Evolutionary conservation across 345 rosid species (phyloP), one percentile per base, ranked within the genome.

Genomic region (Lepidium aucheri): DNA sequence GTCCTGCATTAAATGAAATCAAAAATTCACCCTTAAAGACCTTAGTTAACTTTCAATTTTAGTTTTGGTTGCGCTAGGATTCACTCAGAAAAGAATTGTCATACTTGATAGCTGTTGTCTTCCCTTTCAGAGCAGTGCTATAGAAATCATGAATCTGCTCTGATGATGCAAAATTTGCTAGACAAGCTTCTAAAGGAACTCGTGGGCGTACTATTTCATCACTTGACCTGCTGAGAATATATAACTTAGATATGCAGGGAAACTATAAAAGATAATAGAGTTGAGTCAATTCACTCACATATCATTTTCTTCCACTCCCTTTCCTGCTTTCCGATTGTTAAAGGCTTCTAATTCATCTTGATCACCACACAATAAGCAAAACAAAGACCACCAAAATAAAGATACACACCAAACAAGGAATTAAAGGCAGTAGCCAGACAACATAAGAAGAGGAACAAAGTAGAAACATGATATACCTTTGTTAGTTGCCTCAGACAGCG

Each of bases 131-230:
- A 52, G 96, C 97, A 67, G 93, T 75, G 84, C 99, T 95, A 68
- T 82, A 95, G 77, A 85, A 95, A 44, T 85, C 94, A 34, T 76
- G 82, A 69, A 95, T 82, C 69, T 85, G 85, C 81, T 89, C 97
- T 33, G 97, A 78, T 56, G 91, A 86, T 67, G 91, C 81, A 79
- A 87, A 91, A 72, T 72, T 86, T 61, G 86, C 86, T 49, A 91
- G 83, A 77, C 99, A 95, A 75, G 99, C 94, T 80, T 87, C 90
- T 72, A 91, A 76, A 73, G 97, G 96, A 36, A 95, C 91, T 77
- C 99, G 84, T 76, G 99, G 96, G 32, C 99, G 96, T 64, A 95
- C 86, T 55, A 89, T 80, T 77, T 85, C 88, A 72, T 91, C 87
- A 40, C 51, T 74, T 41, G 90, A 73, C 80, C 96, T 90, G 90